Percentiles rank a stretch among this genome's conserved stretches.
Conservation (phyloP, 2,329 filamentous ascomycete species). For the Ascocoryne sarcoides region DNA sequence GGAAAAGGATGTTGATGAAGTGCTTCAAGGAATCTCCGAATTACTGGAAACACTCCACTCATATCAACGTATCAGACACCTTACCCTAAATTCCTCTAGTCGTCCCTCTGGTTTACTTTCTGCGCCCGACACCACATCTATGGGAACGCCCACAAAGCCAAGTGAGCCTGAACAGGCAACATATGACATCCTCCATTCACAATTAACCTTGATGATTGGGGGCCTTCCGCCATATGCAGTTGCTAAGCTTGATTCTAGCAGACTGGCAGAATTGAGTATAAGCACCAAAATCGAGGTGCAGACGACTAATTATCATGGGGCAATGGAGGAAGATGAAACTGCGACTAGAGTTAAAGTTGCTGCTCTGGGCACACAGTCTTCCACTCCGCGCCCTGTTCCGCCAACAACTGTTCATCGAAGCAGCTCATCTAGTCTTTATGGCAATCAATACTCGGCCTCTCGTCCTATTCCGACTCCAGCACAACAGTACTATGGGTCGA, state of each 20-base stretch:
- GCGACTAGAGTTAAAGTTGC: conserved; percentile 22
- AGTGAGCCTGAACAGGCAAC: conserved; percentile 45
- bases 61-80: conserved; percentile 70
- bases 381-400: conserved; percentile 13
- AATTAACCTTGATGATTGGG: conserved; percentile 42
- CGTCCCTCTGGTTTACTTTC: conserved; percentile 55
- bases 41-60: conserved; percentile 69
- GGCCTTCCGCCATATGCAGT: conserved; percentile 47
- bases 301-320: conserved; percentile 39
- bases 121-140: conserved; percentile 44
- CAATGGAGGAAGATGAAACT: conserved; percentile 44
- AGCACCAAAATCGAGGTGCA: conserved; percentile 42
- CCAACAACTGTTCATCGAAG: conserved; percentile 20
- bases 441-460: conserved; percentile 27
- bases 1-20: conserved; percentile 57
- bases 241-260: conserved; percentile 47
- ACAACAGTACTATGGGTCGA: conserved; percentile 20
- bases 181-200: conserved; percentile 43
- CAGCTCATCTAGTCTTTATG: conserved; percentile 21
- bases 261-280: conserved; percentile 43
- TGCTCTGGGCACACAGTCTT: conserved; percentile 15
- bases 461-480: conserved; percentile 11
- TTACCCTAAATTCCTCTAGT: conserved; percentile 55
- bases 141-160: conserved; percentile 56
- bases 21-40: conserved; percentile 66